Evolutionary conservation across 768 basidiomycete genomes (phyloP).

Genomic region (Phylloporus scabripes): DNA sequence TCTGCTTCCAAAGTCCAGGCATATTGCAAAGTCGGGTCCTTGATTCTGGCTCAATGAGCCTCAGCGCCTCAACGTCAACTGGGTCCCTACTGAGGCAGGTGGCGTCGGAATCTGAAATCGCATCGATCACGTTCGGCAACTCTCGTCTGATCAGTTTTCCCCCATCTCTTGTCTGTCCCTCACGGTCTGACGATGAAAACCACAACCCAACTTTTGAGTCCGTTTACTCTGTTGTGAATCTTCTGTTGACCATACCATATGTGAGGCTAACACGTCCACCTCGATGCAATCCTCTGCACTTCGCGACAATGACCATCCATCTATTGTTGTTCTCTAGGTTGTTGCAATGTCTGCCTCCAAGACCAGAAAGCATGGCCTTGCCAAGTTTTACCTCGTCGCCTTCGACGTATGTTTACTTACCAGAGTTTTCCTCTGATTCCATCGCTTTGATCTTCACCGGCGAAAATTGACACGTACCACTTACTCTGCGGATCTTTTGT

Average conservation of each 20-base stretch:
- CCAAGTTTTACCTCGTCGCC: conserved; percentile 96
- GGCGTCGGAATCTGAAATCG: conserved; percentile 37
- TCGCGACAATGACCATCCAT: conserved; percentile 64
- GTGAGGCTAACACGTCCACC: too few relatives aligned
- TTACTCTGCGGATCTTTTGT: not conserved
- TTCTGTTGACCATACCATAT: too few relatives aligned
- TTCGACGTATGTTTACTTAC: conserved; percentile 70
- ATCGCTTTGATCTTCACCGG: conserved; percentile 86
- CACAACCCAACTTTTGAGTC: too few relatives aligned
- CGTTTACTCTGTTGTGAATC: too few relatives aligned
- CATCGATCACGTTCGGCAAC: too few relatives aligned
- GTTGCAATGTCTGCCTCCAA: conserved; percentile 99
- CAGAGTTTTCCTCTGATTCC: conserved; percentile 1
- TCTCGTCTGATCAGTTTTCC: too few relatives aligned
- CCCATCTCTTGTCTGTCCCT: too few relatives aligned
- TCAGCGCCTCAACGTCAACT: too few relatives aligned
- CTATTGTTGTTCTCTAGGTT: conserved; percentile 58
- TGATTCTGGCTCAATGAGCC: not conserved
- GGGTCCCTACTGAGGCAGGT: too few relatives aligned
- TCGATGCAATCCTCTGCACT: conserved; percentile 99
- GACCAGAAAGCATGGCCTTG: conserved; percentile 99
- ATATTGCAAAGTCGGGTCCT: too few relatives aligned
- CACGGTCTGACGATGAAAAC: too few relatives aligned
- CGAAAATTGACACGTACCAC: conserved; percentile 76
- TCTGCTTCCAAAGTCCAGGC: not conserved